Evolutionary conservation across 2,329 filamentous ascomycete genomes (phyloP).

Genomic region (Penicillium sp.): DNA sequence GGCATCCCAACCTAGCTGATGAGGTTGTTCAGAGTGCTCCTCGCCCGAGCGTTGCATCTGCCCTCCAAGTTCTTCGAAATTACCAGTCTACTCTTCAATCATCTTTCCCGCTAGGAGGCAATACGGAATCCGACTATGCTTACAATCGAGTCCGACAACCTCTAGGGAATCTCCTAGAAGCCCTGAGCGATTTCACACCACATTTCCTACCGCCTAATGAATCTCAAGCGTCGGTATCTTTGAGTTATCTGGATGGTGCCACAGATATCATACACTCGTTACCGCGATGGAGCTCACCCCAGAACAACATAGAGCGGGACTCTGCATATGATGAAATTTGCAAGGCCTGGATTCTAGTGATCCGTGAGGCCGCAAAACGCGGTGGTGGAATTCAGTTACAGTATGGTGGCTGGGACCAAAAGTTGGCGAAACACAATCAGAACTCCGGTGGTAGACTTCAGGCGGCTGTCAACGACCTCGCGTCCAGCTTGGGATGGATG

Average conservation of each 20-base stretch:
- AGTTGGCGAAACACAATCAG: slow-evolving; percentile 83
- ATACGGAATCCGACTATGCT: slow-evolving; percentile 85
- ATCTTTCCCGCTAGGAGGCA: slow-evolving; percentile 83
- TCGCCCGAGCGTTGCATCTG: slow-evolving; percentile 81
- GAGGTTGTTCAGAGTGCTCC: slow-evolving; percentile 86
- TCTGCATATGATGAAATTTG: slow-evolving; percentile 96
- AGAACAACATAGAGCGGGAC: slow-evolving; percentile 90
- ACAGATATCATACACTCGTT: slow-evolving; percentile 89
- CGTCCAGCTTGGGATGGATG: slow-evolving; percentile 79
- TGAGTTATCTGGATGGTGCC: slow-evolving; percentile 86
- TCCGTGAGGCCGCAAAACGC: slow-evolving; percentile 87
- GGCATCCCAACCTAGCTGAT: slow-evolving; percentile 81
- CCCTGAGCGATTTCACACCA: slow-evolving; percentile 90
- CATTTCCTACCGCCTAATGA: slow-evolving; percentile 95
- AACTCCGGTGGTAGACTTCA: slow-evolving; percentile 81
- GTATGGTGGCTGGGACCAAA: slow-evolving; percentile 90
- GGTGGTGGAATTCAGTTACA: slow-evolving; percentile 89
- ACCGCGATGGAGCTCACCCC: slow-evolving; percentile 86
- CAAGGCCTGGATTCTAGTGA: slow-evolving; percentile 88
- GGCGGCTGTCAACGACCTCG: slow-evolving; percentile 78
- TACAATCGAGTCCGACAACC: slow-evolving; percentile 90
- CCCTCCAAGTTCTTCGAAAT: slow-evolving; percentile 76
- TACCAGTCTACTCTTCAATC: slow-evolving; percentile 80
- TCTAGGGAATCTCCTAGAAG: slow-evolving; percentile 80
- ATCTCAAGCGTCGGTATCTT: slow-evolving; percentile 77